phyloP scores from a whole-genome alignment of 495 filamentous ascomycete species.

The Podospora sp. region DNA sequence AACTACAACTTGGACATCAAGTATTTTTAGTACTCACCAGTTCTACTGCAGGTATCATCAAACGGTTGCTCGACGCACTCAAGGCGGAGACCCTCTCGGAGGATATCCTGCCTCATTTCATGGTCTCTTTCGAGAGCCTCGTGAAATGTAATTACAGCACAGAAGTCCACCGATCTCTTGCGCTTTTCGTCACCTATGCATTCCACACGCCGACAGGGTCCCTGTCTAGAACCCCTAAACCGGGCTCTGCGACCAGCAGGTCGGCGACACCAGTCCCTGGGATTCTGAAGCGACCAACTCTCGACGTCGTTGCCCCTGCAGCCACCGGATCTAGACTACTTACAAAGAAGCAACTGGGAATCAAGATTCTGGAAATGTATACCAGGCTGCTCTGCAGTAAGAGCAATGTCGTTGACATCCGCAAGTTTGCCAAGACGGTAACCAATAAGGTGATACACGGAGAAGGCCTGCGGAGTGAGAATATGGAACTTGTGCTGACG shows the following conservation, averaged over 20 bases:
- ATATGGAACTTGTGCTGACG: slow-evolving; percentile 43
- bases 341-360: slow-evolving; percentile 65
- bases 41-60: slow-evolving; percentile 71
- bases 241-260: slow-evolving; percentile 41
- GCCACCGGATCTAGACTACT: slow-evolving; percentile 35
- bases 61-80: slow-evolving; percentile 83
- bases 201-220: slow-evolving; percentile 67
- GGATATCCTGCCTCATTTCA: slow-evolving; percentile 71
- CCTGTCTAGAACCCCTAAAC: slow-evolving; percentile 55
- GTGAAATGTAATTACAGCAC: slow-evolving; percentile 77
- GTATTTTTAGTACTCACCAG: slow-evolving; percentile 24
- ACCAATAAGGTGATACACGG: slow-evolving; percentile 81
- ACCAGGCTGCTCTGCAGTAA: slow-evolving; percentile 78
- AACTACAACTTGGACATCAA: not conserved
- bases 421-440: slow-evolving; percentile 90
- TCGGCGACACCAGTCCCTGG: slow-evolving; percentile 40
- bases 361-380: slow-evolving; percentile 79
- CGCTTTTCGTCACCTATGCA: slow-evolving; percentile 90
- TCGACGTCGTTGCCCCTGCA: slow-evolving; percentile 29
- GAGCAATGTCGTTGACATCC: slow-evolving; percentile 65
- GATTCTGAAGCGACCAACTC: slow-evolving; percentile 36
- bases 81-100: slow-evolving; percentile 78
- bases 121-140: slow-evolving; percentile 73
- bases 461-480: slow-evolving; percentile 23
- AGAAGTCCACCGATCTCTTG: slow-evolving; percentile 82